A percentile compares a stretch with the other conserved stretches of the same genome.
Conservation (phyloP, 306 rosid species). For the Corylus americana region DNA sequence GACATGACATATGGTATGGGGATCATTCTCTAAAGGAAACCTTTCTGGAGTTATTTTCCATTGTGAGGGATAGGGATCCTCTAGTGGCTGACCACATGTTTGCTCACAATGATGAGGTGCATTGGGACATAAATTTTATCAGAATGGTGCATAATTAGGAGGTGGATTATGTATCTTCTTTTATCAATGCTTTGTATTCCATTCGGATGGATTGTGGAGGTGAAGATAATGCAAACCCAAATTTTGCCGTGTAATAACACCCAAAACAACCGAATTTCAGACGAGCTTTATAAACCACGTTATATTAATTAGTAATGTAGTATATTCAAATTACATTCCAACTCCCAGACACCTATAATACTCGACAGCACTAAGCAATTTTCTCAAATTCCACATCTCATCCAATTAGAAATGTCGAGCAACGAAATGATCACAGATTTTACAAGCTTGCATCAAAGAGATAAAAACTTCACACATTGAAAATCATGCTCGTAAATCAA, state of each 20-base stretch:
- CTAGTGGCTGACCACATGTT: too few relatives aligned
- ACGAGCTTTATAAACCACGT: not conserved
- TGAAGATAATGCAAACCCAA: too few relatives aligned
- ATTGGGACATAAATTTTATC: too few relatives aligned
- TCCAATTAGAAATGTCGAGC: not conserved
- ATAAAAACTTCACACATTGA: not conserved
- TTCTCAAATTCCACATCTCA: not conserved
- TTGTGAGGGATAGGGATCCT: too few relatives aligned
- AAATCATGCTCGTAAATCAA: not conserved
- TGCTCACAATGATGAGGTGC: too few relatives aligned
- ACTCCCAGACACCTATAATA: not conserved
- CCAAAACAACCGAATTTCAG: not conserved
- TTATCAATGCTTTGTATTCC: too few relatives aligned
- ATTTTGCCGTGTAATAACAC: not conserved
- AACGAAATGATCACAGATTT: not conserved
- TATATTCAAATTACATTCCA: not conserved
- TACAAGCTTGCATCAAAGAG: not conserved
- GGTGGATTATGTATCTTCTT: too few relatives aligned
- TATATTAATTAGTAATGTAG: not conserved
- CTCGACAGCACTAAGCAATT: not conserved
- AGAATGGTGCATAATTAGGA: too few relatives aligned
- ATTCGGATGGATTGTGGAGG: too few relatives aligned
- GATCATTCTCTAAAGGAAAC: too few relatives aligned
- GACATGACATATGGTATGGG: too few relatives aligned
- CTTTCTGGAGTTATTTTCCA: too few relatives aligned